Evolutionary conservation across 2,329 filamentous ascomycete genomes (phyloP).

Genomic region (Hypoxylon sp.): DNA sequence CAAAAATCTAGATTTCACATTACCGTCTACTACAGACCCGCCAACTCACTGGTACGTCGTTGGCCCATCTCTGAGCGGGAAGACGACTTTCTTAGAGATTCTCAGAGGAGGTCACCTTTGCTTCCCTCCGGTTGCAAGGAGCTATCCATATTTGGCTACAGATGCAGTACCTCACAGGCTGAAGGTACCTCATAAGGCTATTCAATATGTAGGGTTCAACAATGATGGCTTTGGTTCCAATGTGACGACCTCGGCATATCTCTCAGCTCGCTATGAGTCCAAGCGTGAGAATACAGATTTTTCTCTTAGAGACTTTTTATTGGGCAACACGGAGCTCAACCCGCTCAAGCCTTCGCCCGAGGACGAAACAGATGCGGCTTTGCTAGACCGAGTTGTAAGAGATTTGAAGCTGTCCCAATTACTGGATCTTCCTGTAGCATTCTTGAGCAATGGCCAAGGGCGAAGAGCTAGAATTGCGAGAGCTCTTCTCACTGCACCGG

Average conservation of each 20-base stretch:
- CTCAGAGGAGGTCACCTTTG: constrained; percentile 81
- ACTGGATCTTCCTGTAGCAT: constrained; percentile 85
- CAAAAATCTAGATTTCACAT: constrained; percentile 74
- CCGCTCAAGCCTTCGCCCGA: constrained; percentile 67
- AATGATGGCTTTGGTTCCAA: constrained; percentile 72
- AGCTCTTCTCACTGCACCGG: constrained; percentile 81
- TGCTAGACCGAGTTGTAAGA: constrained; percentile 73
- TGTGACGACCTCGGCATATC: constrained; percentile 79
- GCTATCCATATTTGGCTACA: constrained; percentile 82
- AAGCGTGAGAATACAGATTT: constrained; percentile 89
- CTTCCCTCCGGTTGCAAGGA: constrained; percentile 79
- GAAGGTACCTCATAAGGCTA: constrained; percentile 73
- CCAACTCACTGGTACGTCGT: constrained; percentile 85
- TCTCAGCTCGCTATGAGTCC: constrained; percentile 92
- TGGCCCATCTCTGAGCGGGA: constrained; percentile 81
- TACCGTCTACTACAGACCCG: constrained; percentile 68
- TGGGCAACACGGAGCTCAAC: constrained; percentile 87
- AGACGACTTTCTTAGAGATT: constrained; percentile 85
- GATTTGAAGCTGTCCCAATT: constrained; percentile 79
- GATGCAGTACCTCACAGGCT: constrained; percentile 69
- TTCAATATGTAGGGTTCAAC: constrained; percentile 93
- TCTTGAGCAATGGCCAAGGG: constrained; percentile 94
- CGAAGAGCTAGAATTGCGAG: constrained; percentile 88
- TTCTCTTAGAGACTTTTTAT: constrained; percentile 82
- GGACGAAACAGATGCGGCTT: constrained; percentile 61